Base-by-base conservation (phyloP, 2,329 filamentous ascomycete genomes). In the Aureobasidium pullulans region DNA sequence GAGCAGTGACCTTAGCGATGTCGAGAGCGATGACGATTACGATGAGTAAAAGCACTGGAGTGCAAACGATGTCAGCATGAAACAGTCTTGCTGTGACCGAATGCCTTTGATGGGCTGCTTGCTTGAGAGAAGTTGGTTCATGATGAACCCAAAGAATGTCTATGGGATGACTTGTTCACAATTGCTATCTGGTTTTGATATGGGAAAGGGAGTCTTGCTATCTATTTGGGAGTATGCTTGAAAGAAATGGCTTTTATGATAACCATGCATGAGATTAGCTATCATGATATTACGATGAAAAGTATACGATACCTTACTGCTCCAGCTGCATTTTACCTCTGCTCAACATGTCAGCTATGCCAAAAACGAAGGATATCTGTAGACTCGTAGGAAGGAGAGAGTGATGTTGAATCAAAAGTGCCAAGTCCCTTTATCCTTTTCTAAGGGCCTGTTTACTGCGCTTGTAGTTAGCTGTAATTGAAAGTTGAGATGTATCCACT, bases 21-120 rank as follows among this genome's bases (percentile, higher is more conserved):
- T 19, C 15, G 58, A 48, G 31, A 32, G 47, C 23, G 58, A 60
- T 23, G 58, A 60, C 15, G 58, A 60, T 23, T 57, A 57, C 28
- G 53, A 46, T n/a, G 43, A 57, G 23, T 42, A 43, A 40, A 10
- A 10, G 6, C 9, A 3, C 6, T 19, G 16, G 19, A 13, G n/a
- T 9, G 2, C 7, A 19, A 23, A 36, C 8, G 2, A 37, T 50
- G 15, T 10, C 13, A 13, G n/a, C n/a, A 16, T 6, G 8, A 48
- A 11, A 32, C 9, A 13, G 29, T 36, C 8, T 36, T 36, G 34
- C 34, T 36, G 34, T 8, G 8, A 9, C 34, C 8, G 34, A 13
- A 13, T 36, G 13, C 8, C 13, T 15, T 2, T 28, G 47, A 37
- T 49, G 10, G 34, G 11, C 34, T 28, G 7, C 11, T 37, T 23